These are phyloP conservation scores for Zychaea mexicana DNA, from an alignment of 371 early-diverging fungal genomes.

Conservation along the genomic window DNA sequence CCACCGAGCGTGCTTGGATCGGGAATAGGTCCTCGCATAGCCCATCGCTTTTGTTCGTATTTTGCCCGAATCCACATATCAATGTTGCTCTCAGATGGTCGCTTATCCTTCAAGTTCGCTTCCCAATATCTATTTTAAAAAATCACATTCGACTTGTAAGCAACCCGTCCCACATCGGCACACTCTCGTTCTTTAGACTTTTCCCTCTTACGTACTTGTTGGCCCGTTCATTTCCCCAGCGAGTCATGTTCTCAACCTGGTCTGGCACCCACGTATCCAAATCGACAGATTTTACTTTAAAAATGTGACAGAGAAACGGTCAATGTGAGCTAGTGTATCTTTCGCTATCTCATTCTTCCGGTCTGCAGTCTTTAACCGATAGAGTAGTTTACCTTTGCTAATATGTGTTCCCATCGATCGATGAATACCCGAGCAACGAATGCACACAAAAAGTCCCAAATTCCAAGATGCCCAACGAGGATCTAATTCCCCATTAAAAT, in stretches of 20 bases:
- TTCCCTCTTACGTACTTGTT: constrained; percentile 46
- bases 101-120: constrained; percentile 51
- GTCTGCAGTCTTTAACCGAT: too few species aligned
- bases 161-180: not conserved
- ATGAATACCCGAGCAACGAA: constrained; percentile 86
- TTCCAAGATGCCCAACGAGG: constrained; percentile 92
- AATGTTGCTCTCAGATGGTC: constrained; percentile 64
- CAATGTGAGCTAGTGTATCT: too few species aligned
- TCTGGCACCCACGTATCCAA: constrained; percentile 88
- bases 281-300: constrained; percentile 80
- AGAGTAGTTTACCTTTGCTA: constrained; percentile 76
- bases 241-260: constrained; percentile 80
- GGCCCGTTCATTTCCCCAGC: constrained; percentile 86
- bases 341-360: too few species aligned
- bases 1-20: constrained; percentile 70
- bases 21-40: constrained; percentile 70
- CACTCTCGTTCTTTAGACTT: too few species aligned
- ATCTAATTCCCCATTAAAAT: constrained; percentile 44
- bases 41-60: constrained; percentile 83
- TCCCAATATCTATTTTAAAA: constrained; percentile 61
- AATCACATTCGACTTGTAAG: not conserved
- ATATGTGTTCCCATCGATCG: constrained; percentile 86
- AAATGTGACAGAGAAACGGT: not conserved
- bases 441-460: constrained; percentile 85
- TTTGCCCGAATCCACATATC: constrained; percentile 85